Evolutionary conservation across 352 stramenopile genomes (phyloP).

Genomic region (Pythium utonaiense): DNA sequence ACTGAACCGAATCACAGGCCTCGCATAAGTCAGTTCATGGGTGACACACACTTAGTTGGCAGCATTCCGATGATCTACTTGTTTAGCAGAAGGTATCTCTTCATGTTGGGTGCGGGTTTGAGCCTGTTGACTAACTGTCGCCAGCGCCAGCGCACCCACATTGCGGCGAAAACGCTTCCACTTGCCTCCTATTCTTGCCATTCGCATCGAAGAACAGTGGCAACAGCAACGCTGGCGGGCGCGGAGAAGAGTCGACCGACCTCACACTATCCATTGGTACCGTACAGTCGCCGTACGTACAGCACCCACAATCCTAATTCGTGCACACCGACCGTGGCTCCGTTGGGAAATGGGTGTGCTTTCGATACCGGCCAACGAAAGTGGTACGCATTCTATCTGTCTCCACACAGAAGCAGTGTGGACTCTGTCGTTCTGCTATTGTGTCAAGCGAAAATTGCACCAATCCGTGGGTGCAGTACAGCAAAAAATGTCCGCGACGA

Average conservation of each 20-base stretch:
- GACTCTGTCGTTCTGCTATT: too few relatives aligned
- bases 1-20: constrained; percentile 9
- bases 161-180: constrained; percentile 1
- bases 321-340: too few relatives aligned
- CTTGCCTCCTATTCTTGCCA: neutral
- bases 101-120: neutral
- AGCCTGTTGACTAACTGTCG: neutral
- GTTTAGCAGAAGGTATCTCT: neutral
- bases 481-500: too few relatives aligned
- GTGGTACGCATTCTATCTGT: too few relatives aligned
- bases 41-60: neutral
- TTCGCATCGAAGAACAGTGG: neutral
- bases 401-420: too few relatives aligned
- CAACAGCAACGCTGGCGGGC: neutral
- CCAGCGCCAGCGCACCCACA: neutral
- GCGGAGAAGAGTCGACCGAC: neutral
- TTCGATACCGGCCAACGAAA: too few relatives aligned
- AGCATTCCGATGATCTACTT: neutral
- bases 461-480: too few relatives aligned
- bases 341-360: too few relatives aligned
- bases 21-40: constrained; percentile 1
- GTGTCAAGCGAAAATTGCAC: too few relatives aligned
- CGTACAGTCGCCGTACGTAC: neutral
- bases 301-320: neutral
- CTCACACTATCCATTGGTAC: neutral